Conservation (phyloP, 108 stramenopile genomes). For the Skeletonema potamos region DNA sequence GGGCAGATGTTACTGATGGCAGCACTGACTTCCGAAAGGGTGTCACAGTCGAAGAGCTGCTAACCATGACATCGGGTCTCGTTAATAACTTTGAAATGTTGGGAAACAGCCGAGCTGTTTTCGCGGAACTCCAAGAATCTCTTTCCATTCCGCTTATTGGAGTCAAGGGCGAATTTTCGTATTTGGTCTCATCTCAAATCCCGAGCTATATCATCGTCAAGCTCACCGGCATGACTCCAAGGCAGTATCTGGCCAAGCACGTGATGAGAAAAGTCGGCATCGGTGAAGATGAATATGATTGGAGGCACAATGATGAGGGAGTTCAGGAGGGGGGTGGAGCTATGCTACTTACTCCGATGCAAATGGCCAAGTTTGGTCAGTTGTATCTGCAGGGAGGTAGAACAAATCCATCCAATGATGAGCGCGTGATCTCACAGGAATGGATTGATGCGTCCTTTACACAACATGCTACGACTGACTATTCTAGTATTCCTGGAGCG, state of each 20-base stretch:
- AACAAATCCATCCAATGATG: neutral
- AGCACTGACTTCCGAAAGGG: slow-evolving; percentile 1
- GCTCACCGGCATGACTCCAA: slow-evolving; percentile 7
- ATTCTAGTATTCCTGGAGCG: no score
- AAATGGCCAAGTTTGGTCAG: slow-evolving; percentile 30
- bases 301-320: slow-evolving; percentile 11
- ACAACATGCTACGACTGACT: no score
- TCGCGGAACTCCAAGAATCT: neutral
- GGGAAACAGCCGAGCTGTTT: no score
- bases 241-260: neutral
- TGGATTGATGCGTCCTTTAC: no score
- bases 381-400: slow-evolving; percentile 12
- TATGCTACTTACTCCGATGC: slow-evolving; percentile 1
- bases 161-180: neutral
- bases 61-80: slow-evolving; percentile 24
- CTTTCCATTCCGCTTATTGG: neutral
- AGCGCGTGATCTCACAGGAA: neutral
- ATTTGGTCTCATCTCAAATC: neutral
- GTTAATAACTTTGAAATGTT: no score
- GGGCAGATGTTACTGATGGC: slow-evolving; percentile 14
- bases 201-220: neutral
- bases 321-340: slow-evolving; percentile 1
- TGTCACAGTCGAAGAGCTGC: slow-evolving; percentile 8
- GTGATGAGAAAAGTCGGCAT: slow-evolving; percentile 8
- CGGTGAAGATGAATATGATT: slow-evolving; percentile 3